Base-by-base conservation (phyloP, 2,329 filamentous ascomycete genomes). In the Cladophialophora immunda region DNA sequence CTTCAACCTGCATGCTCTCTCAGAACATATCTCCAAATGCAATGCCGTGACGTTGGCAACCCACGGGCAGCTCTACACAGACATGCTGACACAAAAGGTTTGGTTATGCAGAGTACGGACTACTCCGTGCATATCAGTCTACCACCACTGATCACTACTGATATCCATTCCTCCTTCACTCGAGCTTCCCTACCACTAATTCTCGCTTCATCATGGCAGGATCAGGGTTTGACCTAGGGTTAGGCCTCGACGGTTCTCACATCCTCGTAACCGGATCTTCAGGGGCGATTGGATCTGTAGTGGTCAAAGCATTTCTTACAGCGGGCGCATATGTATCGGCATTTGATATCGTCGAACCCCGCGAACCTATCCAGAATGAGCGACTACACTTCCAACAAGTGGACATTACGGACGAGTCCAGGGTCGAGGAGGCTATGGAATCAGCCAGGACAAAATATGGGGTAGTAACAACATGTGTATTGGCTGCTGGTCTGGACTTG, bases 401-500 rank as follows among this genome's bases (percentile, higher is more conserved):
- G 68, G 78, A 80, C 64, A 76, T 81, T 27, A 71, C 76, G 4
- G 73, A 72, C 69, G 78, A 78, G 62, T 71, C 66, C 32, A 73
- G 74, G 2, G 70, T 81, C 7, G 74, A 77, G 62, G 36, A 63
- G 17, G 77, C 76, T 3, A 81, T 81, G 68, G 65, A 73, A 9
- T 65, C 67, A 34, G 80, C 80, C n/a, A 71, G 73, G 27, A 50
- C 62, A n/a, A 68, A 68, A 6, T 75, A 77, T 59, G 81, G 81
- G 0, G 73, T 76, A 1, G 75, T 83, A 7, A 70, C 77, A 25
- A 78, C 77, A 69, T 70, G 66, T 52, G 75, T 84, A 52, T 80
- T 81, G 2, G 76, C 83, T 19, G 82, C 81, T 1, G 76, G 77
- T 1, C 75, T 83, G 13, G 81, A 84, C 66, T 73, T 83, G 13